Evolutionary conservation across 2,329 filamentous ascomycete species (phyloP).

Genomic region (Eutypella sp.): DNA sequence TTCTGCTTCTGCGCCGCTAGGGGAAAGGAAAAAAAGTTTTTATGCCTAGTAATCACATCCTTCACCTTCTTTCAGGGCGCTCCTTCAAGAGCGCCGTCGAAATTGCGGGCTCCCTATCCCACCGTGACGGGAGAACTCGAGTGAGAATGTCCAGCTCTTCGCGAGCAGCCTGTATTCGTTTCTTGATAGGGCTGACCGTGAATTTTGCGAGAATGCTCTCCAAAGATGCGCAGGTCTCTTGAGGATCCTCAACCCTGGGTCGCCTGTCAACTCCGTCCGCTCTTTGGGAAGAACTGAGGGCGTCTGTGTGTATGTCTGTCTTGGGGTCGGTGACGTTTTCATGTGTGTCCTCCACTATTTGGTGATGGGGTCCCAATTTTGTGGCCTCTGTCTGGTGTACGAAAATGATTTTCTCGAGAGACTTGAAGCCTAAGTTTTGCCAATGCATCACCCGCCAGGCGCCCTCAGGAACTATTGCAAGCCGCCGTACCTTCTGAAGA

Average conservation of each 20-base stretch:
- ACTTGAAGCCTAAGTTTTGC: slow-evolving; percentile 20
- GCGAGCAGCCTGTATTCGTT: slow-evolving; percentile 25
- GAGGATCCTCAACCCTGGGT: slow-evolving; percentile 4
- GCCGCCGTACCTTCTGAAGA: slow-evolving; percentile 18
- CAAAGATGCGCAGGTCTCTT: slow-evolving; percentile 1
- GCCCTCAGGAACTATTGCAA: slow-evolving; percentile 28
- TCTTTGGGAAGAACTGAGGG: no score
- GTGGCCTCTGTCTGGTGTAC: slow-evolving; percentile 24
- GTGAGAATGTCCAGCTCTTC: slow-evolving; percentile 26
- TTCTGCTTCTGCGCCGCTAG: background rate
- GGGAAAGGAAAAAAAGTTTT: no score
- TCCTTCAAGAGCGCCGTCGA: slow-evolving; percentile 27
- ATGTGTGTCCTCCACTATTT: slow-evolving; percentile 23
- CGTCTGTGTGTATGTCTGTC: slow-evolving; percentile 15
- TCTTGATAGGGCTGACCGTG: slow-evolving; percentile 18
- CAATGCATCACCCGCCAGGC: slow-evolving; percentile 26
- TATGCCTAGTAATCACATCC: no score
- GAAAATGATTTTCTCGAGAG: slow-evolving; percentile 26
- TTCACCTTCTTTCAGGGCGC: slow-evolving; percentile 14
- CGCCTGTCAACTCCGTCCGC: slow-evolving; percentile 8
- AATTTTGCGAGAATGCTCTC: background rate
- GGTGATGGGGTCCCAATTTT: slow-evolving; percentile 17
- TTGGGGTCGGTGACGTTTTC: slow-evolving; percentile 12
- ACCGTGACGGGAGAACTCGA: slow-evolving; percentile 23
- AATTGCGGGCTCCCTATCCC: slow-evolving; percentile 23